Evolutionary conservation across 2,329 filamentous ascomycete species (phyloP).

Genomic region (Cyanodermella asteris): DNA sequence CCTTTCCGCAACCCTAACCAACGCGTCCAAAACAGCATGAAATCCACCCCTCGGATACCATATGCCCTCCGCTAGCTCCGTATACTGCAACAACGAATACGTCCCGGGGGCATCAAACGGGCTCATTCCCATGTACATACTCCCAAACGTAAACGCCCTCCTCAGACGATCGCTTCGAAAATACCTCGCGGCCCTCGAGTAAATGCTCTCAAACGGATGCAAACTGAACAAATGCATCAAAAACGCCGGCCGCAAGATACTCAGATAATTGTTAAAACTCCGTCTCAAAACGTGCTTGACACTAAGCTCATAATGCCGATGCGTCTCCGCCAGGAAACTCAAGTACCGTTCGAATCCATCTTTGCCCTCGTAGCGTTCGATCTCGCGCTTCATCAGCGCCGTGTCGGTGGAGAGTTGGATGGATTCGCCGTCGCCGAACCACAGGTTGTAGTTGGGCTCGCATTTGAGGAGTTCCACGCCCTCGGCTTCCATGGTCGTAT

Average conservation of each 20-base stretch:
- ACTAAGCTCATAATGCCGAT: conserved; percentile 47
- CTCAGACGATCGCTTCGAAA: conserved; percentile 48
- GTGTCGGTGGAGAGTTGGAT: conserved; percentile 48
- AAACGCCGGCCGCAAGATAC: conserved; percentile 37
- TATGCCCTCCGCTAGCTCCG: conserved; percentile 53
- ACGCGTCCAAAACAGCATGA: conserved; percentile 38
- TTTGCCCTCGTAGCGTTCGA: conserved; percentile 52
- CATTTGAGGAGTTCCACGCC: conserved; percentile 49
- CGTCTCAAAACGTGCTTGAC: conserved; percentile 41
- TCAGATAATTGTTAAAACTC: conserved; percentile 41
- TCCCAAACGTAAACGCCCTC: conserved; percentile 53
- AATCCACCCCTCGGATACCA: conserved; percentile 56
- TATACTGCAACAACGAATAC: conserved; percentile 53
- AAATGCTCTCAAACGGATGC: conserved; percentile 53
- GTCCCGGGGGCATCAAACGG: conserved; percentile 57
- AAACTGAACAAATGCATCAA: conserved; percentile 35
- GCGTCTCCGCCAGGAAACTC: conserved; percentile 41
- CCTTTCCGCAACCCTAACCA: conserved; percentile 40
- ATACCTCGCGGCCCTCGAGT: conserved; percentile 40
- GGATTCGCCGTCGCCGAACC: conserved; percentile 44
- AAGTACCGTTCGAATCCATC: conserved; percentile 51
- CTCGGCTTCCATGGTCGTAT: conserved; percentile 40
- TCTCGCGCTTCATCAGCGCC: conserved; percentile 45
- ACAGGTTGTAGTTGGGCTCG: conserved; percentile 54
- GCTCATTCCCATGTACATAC: conserved; percentile 69